Evolutionary conservation across 2,329 filamentous ascomycete genomes (phyloP).

Genomic region (Epicoccum sorghinum): DNA sequence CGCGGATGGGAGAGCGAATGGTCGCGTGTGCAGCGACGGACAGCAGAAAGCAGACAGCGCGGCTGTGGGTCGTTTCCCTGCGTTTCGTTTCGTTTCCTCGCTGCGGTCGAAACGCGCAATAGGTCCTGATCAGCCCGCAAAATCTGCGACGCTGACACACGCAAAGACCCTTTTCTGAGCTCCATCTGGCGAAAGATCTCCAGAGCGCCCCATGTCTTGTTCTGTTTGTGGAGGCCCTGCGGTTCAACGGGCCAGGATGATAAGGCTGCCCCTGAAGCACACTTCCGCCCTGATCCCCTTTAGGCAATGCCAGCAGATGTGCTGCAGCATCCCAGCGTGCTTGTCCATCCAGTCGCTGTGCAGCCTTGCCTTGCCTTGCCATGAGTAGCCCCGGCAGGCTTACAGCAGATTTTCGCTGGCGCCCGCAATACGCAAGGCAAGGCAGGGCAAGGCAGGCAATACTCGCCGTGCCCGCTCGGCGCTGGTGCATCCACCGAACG

Average conservation of each 20-base stretch:
- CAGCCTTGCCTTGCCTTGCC: conserved; percentile 6
- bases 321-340: not conserved
- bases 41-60: not conserved
- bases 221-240: conserved; percentile 18
- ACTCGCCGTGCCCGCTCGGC: conserved; percentile 29
- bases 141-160: conserved; percentile 17
- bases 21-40: not conserved
- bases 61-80: conserved; percentile 5
- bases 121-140: conserved; percentile 9
- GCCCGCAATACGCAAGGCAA: conserved; percentile 16
- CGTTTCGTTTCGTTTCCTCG: conserved; percentile 9
- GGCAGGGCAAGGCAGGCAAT: conserved; percentile 18
- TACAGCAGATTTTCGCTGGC: conserved; percentile 7
- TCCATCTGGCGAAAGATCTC: conserved; percentile 16
- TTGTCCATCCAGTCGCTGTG: conserved; percentile 3
- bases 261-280: conserved; percentile 13
- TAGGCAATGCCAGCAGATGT: conserved; percentile 4
- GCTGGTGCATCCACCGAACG: conserved; percentile 29
- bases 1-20: not conserved
- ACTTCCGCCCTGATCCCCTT: conserved; percentile 1
- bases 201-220: conserved; percentile 12
- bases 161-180: conserved; percentile 7
- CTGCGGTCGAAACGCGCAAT: conserved; percentile 16
- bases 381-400: too few species aligned
- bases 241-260: conserved; percentile 13